Evolutionary conservation across 163 green algal species (phyloP), one percentile per base, ranked within the genome.

Genomic region (Prototheca stagnorum): DNA sequence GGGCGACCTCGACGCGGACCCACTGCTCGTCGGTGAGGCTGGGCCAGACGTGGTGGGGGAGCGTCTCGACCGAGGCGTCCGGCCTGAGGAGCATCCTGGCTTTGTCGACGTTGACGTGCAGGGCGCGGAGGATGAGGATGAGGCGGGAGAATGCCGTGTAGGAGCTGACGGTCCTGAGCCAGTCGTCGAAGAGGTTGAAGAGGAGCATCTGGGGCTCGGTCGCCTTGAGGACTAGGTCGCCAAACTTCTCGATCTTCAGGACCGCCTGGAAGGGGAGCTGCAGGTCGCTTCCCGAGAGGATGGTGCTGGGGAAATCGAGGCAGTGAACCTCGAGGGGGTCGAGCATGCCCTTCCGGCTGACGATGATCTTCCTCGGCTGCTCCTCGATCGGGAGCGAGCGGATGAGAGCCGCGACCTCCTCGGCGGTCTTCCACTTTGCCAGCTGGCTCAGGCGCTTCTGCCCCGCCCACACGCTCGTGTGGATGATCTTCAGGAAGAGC

Each of bases 101-200:
- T 74, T 94, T 98, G 60, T 98, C 89, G 24, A 86, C 79, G 68
- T 94, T 93, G 47, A 98, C 87, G 68, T 98, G 89, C 60, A 98
- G 76, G 5, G 88, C 80, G 29, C 89, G 69, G 55, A 99, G 79
- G 70, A 99, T 99, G 51, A 99, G 78, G 55, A 99, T 92, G 31
- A 99, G 80, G 39, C 78, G 62, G n/a, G 61, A 74, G 57, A 80
- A 80, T 45, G 71, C 71, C 43, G 71, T 80, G 60, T 80, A 80
- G 42, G 59, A 91, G 39, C 67, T 87, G 61, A 99, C 91, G 36
- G 81, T 92, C 56, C 89, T 88, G 31, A 98, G 80, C 90, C 90
- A 99, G 82, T 99, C 90, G 64, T 99, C 90, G 72, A 98, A 99
- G 61, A 99, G 85, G 84, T 99, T 98, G 84, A 99, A 99, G 39